Conservation (phyloP, 2,329 filamentous ascomycete species). For the Dactylonectria estremocensis region DNA sequence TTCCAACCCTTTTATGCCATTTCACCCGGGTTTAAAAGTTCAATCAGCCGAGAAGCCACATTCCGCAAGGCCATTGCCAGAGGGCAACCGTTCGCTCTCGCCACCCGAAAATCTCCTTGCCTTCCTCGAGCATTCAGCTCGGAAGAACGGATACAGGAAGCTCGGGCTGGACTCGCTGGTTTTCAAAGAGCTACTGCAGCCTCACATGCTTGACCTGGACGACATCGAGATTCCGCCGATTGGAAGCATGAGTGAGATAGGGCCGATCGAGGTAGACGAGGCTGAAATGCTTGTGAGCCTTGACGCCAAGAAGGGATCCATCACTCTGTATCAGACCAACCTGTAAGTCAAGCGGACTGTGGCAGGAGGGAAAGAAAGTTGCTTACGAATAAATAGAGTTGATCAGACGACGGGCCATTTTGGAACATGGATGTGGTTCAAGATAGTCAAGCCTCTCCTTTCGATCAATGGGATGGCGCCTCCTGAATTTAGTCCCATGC, state of each 20-base stretch:
- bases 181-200: slow-evolving; percentile 32
- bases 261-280: not conserved
- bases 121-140: slow-evolving; percentile 37
- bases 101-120: slow-evolving; percentile 21
- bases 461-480: not conserved
- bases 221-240: not conserved
- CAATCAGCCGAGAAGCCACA: slow-evolving; percentile 23
- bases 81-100: not conserved
- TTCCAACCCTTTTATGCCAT: slow-evolving; percentile 16
- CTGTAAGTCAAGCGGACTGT: slow-evolving; percentile 4
- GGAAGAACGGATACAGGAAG: slow-evolving; percentile 40
- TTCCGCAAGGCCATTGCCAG: not conserved
- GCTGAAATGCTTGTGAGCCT: not conserved
- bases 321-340: slow-evolving; percentile 22
- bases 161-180: slow-evolving; percentile 42
- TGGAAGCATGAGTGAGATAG: not conserved
- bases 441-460: slow-evolving; percentile 20
- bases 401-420: slow-evolving; percentile 7
- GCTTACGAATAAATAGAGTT: slow-evolving; percentile 7
- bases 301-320: slow-evolving; percentile 10
- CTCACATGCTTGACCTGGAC: not conserved
- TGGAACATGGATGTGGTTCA: slow-evolving; percentile 28
- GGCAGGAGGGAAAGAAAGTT: not conserved
- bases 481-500: slow-evolving; percentile 20
- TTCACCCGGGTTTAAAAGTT: not conserved